Conservation (phyloP, 2,329 filamentous ascomycete species). For the Paecilomyces sp. region DNA sequence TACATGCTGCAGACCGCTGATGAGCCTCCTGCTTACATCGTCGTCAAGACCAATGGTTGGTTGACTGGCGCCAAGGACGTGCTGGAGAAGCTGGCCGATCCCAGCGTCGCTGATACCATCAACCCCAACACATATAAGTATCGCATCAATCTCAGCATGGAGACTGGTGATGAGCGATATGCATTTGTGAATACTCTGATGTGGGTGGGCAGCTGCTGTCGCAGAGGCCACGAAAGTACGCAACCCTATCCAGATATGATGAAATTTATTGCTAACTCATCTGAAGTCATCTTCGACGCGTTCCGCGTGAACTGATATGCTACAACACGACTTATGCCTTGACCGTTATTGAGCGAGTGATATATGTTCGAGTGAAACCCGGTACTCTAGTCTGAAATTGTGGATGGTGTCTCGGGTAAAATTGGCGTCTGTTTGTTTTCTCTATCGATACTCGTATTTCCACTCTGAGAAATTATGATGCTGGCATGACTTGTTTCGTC, state of each 20-base stretch:
- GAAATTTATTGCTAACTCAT: constrained; percentile 3
- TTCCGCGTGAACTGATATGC: constrained; percentile 27
- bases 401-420: not conserved
- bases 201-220: constrained; percentile 45
- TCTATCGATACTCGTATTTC: not conserved
- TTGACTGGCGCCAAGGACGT: constrained; percentile 43
- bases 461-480: not conserved
- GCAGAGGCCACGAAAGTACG: constrained; percentile 38
- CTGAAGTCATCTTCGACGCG: constrained; percentile 27
- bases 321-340: not conserved
- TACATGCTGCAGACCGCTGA: constrained; percentile 46
- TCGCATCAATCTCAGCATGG: constrained; percentile 40
- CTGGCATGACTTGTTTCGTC: not conserved
- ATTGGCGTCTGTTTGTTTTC: not conserved
- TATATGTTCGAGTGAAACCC: constrained; percentile 1
- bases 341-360: constrained; percentile 1
- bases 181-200: constrained; percentile 43
- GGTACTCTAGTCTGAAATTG: not conserved
- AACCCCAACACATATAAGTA: constrained; percentile 45
- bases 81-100: constrained; percentile 41
- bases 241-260: not conserved
- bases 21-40: constrained; percentile 43
- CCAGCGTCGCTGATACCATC: constrained; percentile 36
- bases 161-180: constrained; percentile 45
- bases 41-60: constrained; percentile 42